phyloP scores from a whole-genome alignment of 345 rosid genomes.

The rapeseed (Brassica napus) region DNA sequence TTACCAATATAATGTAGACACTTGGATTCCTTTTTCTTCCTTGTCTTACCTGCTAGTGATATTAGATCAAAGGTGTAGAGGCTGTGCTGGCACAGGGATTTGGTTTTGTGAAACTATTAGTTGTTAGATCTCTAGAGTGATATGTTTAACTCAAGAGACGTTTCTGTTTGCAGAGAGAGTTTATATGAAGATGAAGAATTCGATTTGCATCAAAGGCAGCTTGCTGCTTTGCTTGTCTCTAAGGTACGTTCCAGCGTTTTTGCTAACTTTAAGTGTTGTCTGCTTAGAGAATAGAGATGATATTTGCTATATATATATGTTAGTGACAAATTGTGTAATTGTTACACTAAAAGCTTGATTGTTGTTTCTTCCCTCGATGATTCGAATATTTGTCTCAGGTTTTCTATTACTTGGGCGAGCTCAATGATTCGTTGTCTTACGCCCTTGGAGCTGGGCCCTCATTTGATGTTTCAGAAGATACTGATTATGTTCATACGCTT shows the following conservation, averaged over 20 bases:
- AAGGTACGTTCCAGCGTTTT: slow-evolving; percentile 53
- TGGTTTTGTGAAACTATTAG: not conserved
- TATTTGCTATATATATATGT: not conserved
- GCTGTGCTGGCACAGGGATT: not conserved
- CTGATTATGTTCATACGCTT: slow-evolving; percentile 90
- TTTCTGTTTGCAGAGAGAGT: slow-evolving; percentile 62
- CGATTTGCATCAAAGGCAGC: slow-evolving; percentile 86
- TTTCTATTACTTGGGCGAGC: slow-evolving; percentile 93
- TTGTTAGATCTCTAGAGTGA: slow-evolving; percentile 4
- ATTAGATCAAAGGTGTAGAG: not conserved
- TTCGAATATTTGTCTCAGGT: slow-evolving; percentile 51
- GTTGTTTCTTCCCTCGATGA: not conserved
- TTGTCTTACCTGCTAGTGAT: not conserved
- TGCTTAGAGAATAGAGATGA: not conserved
- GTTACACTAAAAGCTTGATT: not conserved
- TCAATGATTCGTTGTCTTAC: slow-evolving; percentile 89
- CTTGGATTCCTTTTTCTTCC: not conserved
- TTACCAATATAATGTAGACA: not conserved
- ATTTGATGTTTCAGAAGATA: slow-evolving; percentile 94
- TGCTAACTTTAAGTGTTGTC: not conserved
- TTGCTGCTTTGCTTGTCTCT: slow-evolving; percentile 90
- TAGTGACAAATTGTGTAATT: not conserved
- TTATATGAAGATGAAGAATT: slow-evolving; percentile 96
- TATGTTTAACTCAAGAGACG: not conserved
- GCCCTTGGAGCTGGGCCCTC: slow-evolving; percentile 97